Evolutionary conservation across 805 yeast species (phyloP).

Genomic region (Candida anglica): DNA sequence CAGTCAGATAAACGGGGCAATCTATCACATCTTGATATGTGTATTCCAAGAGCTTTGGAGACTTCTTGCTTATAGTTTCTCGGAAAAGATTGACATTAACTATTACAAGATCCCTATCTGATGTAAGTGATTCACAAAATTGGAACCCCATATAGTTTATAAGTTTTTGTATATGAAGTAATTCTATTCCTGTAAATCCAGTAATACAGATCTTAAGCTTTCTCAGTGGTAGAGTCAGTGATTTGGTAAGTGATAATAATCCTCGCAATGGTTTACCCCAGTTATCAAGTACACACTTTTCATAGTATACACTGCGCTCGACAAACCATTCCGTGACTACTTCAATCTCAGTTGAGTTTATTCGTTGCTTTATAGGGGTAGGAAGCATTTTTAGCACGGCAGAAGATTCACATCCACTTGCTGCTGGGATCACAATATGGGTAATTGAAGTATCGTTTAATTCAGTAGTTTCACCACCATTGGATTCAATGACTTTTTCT

Average conservation of each 20-base stretch:
- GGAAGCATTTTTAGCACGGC: constrained; percentile 23
- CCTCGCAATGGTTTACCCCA: constrained; percentile 61
- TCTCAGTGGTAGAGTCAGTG: neutral
- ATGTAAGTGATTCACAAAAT: constrained; percentile 44
- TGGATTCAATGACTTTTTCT: constrained; percentile 39
- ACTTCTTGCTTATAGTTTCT: constrained; percentile 26
- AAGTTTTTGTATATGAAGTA: constrained; percentile 65
- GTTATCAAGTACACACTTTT: constrained; percentile 43
- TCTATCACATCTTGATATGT: constrained; percentile 25
- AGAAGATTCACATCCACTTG: constrained; percentile 23
- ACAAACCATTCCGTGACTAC: constrained; percentile 77
- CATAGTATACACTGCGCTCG: constrained; percentile 66
- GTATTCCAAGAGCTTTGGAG: constrained; percentile 41
- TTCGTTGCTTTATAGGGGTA: constrained; percentile 15
- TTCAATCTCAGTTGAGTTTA: constrained; percentile 15
- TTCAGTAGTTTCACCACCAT: constrained; percentile 35
- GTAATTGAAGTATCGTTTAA: constrained; percentile 19
- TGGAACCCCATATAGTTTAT: constrained; percentile 51
- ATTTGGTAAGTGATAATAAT: constrained; percentile 8
- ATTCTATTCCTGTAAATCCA: constrained; percentile 77
- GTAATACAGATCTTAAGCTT: constrained; percentile 46
- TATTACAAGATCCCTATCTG: constrained; percentile 53
- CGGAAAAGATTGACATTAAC: constrained; percentile 48
- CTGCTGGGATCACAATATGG: constrained; percentile 29
- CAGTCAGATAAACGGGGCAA: constrained; percentile 30